Percentiles rank a stretch among this genome's conserved stretches.
Conservation (phyloP, 169 alveolate genomes). For the Pseudocohnilembus persalinus region DNA sequence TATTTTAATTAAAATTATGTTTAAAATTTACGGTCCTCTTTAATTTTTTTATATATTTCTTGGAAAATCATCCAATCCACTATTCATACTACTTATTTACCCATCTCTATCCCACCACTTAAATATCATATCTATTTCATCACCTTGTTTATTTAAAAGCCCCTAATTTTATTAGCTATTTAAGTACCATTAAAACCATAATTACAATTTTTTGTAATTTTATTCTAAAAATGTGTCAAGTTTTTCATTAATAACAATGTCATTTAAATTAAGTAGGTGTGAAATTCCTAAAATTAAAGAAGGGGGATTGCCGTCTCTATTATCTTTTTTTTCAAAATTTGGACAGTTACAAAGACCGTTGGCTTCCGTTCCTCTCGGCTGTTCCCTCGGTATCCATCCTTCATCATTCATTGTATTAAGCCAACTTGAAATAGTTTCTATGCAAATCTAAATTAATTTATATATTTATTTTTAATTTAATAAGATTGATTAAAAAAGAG, state of each 20-base stretch:
- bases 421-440: conserved; percentile 75
- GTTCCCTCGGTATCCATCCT: conserved; percentile 90
- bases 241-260: conserved; percentile 3
- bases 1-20: not conserved
- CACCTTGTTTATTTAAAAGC: not conserved
- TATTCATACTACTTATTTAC: conserved; percentile 21
- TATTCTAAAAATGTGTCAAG: conserved; percentile 5
- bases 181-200: conserved; percentile 70
- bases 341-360: conserved; percentile 9
- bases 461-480: too few relatives aligned
- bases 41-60: conserved; percentile 8
- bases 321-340: conserved; percentile 3
- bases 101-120: conserved; percentile 47
- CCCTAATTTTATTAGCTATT: conserved; percentile 28
- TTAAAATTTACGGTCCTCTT: not conserved
- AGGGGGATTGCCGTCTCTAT: conserved; percentile 79
- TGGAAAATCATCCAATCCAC: conserved; percentile 51
- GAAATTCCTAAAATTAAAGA: conserved; percentile 60
- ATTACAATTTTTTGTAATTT: conserved; percentile 49
- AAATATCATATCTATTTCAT: not conserved
- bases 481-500: too few relatives aligned
- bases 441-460: conserved; percentile 43
- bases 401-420: conserved; percentile 64
- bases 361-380: conserved; percentile 77
- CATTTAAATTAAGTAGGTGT: conserved; percentile 2